phyloP scores from a whole-genome alignment of 1,284 basidiomycete species.

The Termitomyces sp. region DNA sequence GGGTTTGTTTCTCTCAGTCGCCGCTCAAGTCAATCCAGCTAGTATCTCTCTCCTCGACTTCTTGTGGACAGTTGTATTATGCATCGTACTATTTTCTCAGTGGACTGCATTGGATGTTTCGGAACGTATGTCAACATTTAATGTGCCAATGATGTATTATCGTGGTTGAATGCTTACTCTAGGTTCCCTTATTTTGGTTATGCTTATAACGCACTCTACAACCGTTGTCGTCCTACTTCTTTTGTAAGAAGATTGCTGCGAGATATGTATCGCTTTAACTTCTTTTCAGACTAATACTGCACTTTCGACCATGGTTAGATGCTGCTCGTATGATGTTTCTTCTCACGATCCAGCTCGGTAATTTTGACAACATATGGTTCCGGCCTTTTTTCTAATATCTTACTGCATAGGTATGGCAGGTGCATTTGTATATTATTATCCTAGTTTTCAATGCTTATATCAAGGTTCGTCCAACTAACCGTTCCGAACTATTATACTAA shows the following conservation, averaged over 20 bases:
- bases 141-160: neutral
- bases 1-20: neutral
- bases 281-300: slow-evolving; percentile 34
- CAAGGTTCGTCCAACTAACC: slow-evolving; percentile 26
- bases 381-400: neutral
- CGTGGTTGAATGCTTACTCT: neutral
- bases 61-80: slow-evolving; percentile 13
- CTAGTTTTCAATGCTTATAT: slow-evolving; percentile 36
- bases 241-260: slow-evolving; percentile 31
- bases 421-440: slow-evolving; percentile 35
- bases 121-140: slow-evolving; percentile 7
- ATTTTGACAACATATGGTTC: neutral
- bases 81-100: slow-evolving; percentile 11
- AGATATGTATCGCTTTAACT: neutral
- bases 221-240: slow-evolving; percentile 41
- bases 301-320: slow-evolving; percentile 49
- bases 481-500: neutral
- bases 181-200: slow-evolving; percentile 33
- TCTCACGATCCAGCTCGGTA: slow-evolving; percentile 42
- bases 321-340: slow-evolving; percentile 43
- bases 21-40: slow-evolving; percentile 1
- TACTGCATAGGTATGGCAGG: slow-evolving; percentile 34
- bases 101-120: slow-evolving; percentile 11
- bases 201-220: slow-evolving; percentile 38
- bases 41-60: slow-evolving; percentile 11